Percentiles rank a stretch among this genome's conserved stretches.
Evolutionary conservation across 208 protist genomes (phyloP).

Genomic region (Wallacemonas sp.): DNA sequence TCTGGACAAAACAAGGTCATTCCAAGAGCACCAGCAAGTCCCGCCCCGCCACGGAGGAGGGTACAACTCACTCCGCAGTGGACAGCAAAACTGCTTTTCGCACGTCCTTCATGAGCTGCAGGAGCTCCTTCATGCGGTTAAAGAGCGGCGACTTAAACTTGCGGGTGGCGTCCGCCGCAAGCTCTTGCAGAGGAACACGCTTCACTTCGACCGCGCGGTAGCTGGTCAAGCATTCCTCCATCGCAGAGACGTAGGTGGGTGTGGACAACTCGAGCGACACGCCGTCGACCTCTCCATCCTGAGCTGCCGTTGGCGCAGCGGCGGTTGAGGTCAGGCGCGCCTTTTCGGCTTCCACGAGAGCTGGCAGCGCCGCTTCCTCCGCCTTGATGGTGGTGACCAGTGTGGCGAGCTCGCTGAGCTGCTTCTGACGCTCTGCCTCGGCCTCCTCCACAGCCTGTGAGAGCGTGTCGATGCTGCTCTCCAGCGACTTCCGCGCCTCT

Average conservation of each 20-base stretch:
- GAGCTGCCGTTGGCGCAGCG: not conserved
- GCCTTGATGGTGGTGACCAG: constrained; percentile 18
- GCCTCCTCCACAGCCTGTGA: constrained; percentile 26
- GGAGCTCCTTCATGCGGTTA: constrained; percentile 81
- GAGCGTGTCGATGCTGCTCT: constrained; percentile 20
- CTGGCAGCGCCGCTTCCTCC: constrained; percentile 18
- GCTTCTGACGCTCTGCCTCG: constrained; percentile 26
- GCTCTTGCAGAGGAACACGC: constrained; percentile 54
- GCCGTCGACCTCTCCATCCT: not conserved
- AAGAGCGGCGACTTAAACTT: constrained; percentile 88
- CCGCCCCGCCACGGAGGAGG: too few species aligned
- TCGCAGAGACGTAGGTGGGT: constrained; percentile 40
- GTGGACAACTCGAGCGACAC: not conserved
- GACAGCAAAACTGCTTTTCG: too few species aligned
- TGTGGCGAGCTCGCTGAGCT: constrained; percentile 27
- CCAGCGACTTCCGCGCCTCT: constrained; percentile 20
- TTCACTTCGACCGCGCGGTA: constrained; percentile 67
- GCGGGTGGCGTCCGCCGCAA: constrained; percentile 81
- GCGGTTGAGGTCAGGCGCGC: not conserved
- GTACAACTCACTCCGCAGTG: too few species aligned
- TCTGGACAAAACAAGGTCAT: too few species aligned
- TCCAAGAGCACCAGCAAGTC: too few species aligned
- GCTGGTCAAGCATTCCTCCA: constrained; percentile 69
- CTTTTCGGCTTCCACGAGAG: not conserved
- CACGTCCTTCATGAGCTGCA: constrained; percentile 75